A percentile compares a stretch with the other conserved stretches of the same genome.
phyloP scores from a whole-genome alignment of 2,329 filamentous ascomycete species.

The Apiospora arundinis region DNA sequence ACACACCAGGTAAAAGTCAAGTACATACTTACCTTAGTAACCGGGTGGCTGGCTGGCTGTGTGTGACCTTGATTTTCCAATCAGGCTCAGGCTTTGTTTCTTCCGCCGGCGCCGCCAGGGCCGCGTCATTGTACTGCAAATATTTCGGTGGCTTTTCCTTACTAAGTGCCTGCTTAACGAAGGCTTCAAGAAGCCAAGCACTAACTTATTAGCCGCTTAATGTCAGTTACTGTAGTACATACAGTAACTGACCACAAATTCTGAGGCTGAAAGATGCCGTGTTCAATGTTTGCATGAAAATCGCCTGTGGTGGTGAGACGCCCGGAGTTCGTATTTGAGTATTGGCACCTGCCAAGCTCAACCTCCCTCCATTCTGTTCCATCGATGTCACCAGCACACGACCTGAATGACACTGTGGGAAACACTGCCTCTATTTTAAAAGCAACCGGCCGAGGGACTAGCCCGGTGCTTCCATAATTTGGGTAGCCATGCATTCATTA shows the following conservation, averaged over 20 bases:
- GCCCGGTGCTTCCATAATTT: not conserved
- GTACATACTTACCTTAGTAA: no score
- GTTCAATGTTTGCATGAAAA: slow-evolving; percentile 6
- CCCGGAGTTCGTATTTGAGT: not conserved
- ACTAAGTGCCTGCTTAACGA: not conserved
- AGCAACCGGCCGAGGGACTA: not conserved
- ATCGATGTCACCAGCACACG: not conserved
- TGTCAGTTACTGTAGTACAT: not conserved
- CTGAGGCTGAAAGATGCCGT: not conserved
- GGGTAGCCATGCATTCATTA: not conserved
- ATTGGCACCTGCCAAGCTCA: not conserved
- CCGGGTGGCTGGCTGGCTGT: not conserved
- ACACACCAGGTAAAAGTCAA: no score
- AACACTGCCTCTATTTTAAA: slow-evolving; percentile 8
- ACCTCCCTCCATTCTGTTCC: not conserved
- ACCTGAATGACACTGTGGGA: not conserved
- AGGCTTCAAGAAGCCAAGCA: not conserved
- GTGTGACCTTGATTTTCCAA: not conserved
- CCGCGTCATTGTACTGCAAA: not conserved
- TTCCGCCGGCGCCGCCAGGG: not conserved
- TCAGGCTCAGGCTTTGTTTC: not conserved
- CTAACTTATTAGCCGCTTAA: not conserved
- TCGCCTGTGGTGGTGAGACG: not conserved
- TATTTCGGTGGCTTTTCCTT: not conserved
- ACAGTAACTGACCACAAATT: not conserved